A percentile compares a stretch with the other conserved stretches of the same genome.
phyloP scores from a whole-genome alignment of 2,329 filamentous ascomycete genomes.

The Fusarium veterinarium region DNA sequence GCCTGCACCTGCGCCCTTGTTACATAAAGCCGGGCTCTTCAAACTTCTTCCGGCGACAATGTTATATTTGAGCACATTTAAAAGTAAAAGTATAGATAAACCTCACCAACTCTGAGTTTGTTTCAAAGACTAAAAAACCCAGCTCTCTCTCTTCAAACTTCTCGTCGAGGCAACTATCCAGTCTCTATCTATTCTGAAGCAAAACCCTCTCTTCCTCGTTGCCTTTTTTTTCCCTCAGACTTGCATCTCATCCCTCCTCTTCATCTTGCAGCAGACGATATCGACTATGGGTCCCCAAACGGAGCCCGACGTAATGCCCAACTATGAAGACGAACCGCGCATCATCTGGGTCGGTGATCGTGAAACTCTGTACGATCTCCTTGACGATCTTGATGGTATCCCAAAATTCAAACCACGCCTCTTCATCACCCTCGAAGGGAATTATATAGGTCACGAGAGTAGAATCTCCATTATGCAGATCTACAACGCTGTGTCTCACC shows the following conservation, averaged over 20 bases:
- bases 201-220: rapidly evolving
- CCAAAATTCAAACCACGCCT: neutral
- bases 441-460: rapidly evolving
- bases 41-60: no score
- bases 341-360: neutral
- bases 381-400: rapidly evolving
- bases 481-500: neutral
- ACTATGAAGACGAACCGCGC: neutral
- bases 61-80: no score
- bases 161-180: no score
- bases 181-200: neutral
- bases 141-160: neutral
- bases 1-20: no score
- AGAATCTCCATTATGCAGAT: neutral
- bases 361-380: neutral
- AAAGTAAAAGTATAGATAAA: neutral
- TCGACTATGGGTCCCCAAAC: neutral
- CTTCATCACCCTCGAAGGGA: neutral
- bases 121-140: no score
- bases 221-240: rapidly evolving
- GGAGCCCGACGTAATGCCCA: neutral
- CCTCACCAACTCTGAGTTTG: neutral
- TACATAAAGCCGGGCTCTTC: no score
- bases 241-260: no score
- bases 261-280: neutral